Evolutionary conservation across 225 moss, liverwort and hornwort species (phyloP).

Genomic region (Bryoerythrophyllum caledonicum): DNA sequence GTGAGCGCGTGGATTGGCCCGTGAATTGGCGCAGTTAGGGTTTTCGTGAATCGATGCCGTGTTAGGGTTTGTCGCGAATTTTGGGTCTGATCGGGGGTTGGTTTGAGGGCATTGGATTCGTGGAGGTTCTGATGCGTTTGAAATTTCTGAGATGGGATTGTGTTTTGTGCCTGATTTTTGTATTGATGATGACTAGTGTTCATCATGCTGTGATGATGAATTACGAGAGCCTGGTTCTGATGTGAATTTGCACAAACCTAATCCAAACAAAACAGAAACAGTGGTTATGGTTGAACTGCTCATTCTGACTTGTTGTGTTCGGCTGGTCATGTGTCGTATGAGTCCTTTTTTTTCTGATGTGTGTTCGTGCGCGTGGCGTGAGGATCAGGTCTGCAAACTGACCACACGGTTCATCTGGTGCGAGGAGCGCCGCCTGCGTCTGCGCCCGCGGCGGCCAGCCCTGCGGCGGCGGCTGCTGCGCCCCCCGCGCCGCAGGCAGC

Average conservation of each 20-base stretch:
- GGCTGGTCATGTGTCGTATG: too few species aligned
- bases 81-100: background rate
- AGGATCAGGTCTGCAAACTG: slow-evolving; percentile 80
- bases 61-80: slow-evolving; percentile 37
- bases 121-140: too few species aligned
- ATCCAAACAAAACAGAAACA: too few species aligned
- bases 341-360: background rate
- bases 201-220: background rate
- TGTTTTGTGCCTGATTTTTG: too few species aligned
- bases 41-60: background rate
- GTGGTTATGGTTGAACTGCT: too few species aligned
- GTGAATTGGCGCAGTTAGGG: slow-evolving; percentile 1
- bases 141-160: too few species aligned
- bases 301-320: too few species aligned
- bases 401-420: slow-evolving; percentile 95
- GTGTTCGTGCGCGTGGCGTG: background rate
- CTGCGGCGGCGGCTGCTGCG: slow-evolving; percentile 33
- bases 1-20: slow-evolving; percentile 41
- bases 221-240: background rate
- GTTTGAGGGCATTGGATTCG: slow-evolving; percentile 20
- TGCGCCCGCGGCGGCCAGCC: slow-evolving; percentile 22
- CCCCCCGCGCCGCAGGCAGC: slow-evolving; percentile 46
- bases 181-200: background rate
- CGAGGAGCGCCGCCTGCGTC: slow-evolving; percentile 78
- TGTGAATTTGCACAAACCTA: too few species aligned